Evolutionary conservation across 2,329 filamentous ascomycete genomes (phyloP).

Genomic region (Diaporthe vexans): DNA sequence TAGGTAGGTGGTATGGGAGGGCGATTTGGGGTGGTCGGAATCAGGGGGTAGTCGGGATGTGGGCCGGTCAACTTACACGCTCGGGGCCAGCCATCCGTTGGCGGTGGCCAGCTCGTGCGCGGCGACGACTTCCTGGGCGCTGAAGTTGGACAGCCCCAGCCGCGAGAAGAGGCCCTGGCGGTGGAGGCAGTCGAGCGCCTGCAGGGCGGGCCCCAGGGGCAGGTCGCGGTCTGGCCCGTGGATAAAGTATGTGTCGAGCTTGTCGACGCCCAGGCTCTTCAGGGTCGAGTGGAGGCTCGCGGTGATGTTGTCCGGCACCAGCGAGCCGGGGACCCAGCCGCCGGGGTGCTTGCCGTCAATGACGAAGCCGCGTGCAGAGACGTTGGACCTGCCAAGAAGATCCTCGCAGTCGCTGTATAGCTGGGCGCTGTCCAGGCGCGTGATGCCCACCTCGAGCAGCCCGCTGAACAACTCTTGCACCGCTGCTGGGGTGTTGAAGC

Average conservation of each 20-base stretch:
- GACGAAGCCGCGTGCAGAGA: conserved; percentile 24
- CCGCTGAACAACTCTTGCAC: background rate
- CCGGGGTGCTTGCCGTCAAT: conserved; percentile 35
- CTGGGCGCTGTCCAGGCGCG: conserved; percentile 34
- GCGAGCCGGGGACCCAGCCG: conserved; percentile 26
- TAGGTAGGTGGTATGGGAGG: no score
- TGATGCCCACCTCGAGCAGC: conserved; percentile 23
- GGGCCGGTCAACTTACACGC: no score
- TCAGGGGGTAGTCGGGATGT: no score
- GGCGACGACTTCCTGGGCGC: background rate
- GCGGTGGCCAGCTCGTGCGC: background rate
- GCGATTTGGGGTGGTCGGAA: no score
- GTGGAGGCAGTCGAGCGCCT: conserved; percentile 3
- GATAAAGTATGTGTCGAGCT: conserved; percentile 2
- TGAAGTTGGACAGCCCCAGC: background rate
- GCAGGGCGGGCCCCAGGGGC: background rate
- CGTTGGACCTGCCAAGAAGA: conserved; percentile 15
- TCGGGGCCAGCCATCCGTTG: conserved; percentile 7
- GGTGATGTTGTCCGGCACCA: conserved; percentile 9
- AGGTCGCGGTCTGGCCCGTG: background rate
- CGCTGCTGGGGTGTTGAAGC: background rate
- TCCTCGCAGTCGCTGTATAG: conserved; percentile 35
- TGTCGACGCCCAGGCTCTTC: background rate
- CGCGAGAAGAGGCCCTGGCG: conserved; percentile 4
- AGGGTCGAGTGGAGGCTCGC: background rate